Percentiles rank a stretch among this genome's conserved stretches.
phyloP scores from a whole-genome alignment of 495 filamentous ascomycete genomes.

The Filosporella fistucella region DNA sequence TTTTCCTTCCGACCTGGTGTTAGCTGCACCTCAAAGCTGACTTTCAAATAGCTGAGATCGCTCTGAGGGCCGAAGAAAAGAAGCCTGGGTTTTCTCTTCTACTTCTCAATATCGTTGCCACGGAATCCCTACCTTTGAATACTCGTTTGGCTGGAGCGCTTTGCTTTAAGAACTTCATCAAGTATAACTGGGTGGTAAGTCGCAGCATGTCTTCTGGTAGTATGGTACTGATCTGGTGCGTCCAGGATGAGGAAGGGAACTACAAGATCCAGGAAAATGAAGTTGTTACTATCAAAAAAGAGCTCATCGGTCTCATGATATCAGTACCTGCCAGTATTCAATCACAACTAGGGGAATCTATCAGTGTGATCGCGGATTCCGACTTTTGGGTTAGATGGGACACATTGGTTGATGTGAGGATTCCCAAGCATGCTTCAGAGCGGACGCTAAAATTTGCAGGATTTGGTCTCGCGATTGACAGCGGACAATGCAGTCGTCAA shows the following conservation, averaged over 20 bases:
- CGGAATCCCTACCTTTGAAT: slow-evolving; percentile 59
- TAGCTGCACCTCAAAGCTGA: slow-evolving; percentile 4
- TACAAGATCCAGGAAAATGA: slow-evolving; percentile 79
- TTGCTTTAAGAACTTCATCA: slow-evolving; percentile 98
- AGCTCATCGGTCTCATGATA: slow-evolving; percentile 96
- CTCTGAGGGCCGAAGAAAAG: slow-evolving; percentile 67
- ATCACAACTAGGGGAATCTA: slow-evolving; percentile 89
- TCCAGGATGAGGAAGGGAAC: slow-evolving; percentile 80
- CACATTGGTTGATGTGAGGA: slow-evolving; percentile 69
- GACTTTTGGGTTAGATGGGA: slow-evolving; percentile 97
- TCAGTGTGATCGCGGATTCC: slow-evolving; percentile 94
- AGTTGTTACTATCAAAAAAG: slow-evolving; percentile 83
- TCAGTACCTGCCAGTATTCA: slow-evolving; percentile 81
- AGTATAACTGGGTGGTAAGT: slow-evolving; percentile 76
- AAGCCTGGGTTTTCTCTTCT: slow-evolving; percentile 83
- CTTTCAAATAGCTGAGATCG: slow-evolving; percentile 63
- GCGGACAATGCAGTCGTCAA: slow-evolving; percentile 73
- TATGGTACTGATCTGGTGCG: neutral
- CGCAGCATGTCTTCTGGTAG: neutral
- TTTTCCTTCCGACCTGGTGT: neutral
- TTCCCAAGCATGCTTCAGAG: neutral
- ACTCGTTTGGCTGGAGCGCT: slow-evolving; percentile 86
- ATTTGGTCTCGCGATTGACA: slow-evolving; percentile 83
- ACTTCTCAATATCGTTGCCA: slow-evolving; percentile 83
- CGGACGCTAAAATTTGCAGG: slow-evolving; percentile 37